Percentiles rank a stretch among this genome's conserved stretches.
These are phyloP conservation scores for Amauroascus niger DNA, from an alignment of 2,329 filamentous ascomycete genomes.

Conservation along the genomic window DNA sequence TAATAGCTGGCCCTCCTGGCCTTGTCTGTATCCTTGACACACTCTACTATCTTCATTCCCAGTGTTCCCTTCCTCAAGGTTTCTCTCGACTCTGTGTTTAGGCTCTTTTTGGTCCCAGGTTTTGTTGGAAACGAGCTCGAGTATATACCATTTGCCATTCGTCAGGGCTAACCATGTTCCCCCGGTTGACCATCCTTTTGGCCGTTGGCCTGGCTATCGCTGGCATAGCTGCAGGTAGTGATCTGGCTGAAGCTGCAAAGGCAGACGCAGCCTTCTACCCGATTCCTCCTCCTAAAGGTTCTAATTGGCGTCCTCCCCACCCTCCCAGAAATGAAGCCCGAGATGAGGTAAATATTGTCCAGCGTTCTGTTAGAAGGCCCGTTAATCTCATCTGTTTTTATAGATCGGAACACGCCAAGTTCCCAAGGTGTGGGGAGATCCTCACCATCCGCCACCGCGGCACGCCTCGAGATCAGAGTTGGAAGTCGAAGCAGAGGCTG, in stretches of 20 bases:
- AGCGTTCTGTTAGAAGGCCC: background rate
- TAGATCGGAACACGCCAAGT: background rate
- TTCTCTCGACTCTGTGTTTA: background rate
- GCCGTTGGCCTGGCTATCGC: constrained; percentile 1
- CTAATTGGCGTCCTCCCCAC: background rate
- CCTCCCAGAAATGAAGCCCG: background rate
- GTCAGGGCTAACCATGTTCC: background rate
- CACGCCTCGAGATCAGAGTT: background rate
- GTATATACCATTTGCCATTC: background rate
- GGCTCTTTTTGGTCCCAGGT: background rate
- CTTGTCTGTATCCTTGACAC: background rate
- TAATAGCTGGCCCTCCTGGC: background rate
- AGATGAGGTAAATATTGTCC: background rate
- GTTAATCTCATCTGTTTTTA: background rate
- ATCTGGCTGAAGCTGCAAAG: background rate
- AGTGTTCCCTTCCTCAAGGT: background rate
- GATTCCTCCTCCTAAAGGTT: background rate
- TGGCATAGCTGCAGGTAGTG: background rate
- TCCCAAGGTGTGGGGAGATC: constrained; percentile 5
- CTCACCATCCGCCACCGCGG: constrained; percentile 3
- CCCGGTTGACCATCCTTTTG: background rate
- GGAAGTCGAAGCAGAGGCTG: background rate
- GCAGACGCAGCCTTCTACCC: background rate
- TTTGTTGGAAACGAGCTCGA: background rate
- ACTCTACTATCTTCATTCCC: background rate